Conservation (phyloP, 768 basidiomycete species). For the Kwoniella shandongensis region DNA sequence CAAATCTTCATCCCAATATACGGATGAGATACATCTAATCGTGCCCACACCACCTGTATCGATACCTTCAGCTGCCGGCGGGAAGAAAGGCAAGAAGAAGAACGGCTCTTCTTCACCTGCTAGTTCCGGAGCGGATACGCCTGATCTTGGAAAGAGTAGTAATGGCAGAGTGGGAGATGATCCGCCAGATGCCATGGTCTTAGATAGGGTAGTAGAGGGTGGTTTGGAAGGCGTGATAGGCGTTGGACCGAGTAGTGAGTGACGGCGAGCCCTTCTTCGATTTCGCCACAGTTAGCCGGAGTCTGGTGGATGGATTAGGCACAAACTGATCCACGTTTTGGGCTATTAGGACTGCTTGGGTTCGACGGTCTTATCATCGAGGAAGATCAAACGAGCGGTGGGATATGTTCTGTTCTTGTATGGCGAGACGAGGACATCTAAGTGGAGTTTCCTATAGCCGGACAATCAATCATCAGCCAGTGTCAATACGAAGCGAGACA, state of each 20-base stretch:
- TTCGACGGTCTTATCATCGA: conserved; percentile 43
- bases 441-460: neutral
- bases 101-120: conserved; percentile 15
- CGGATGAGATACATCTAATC: conserved; percentile 14
- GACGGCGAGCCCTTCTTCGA: too few relatives aligned
- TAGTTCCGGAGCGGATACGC: conserved; percentile 1
- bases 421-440: conserved; percentile 11
- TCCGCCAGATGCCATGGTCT: conserved; percentile 42
- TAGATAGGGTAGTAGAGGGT: conserved; percentile 49
- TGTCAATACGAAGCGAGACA: neutral
- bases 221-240: conserved; percentile 42
- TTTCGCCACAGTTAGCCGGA: neutral
- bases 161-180: conserved; percentile 2
- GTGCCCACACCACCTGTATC: conserved; percentile 29
- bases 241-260: conserved; percentile 34
- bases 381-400: conserved; percentile 40
- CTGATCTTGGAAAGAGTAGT: neutral
- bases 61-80: conserved; percentile 54
- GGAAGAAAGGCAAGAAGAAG: conserved; percentile 29
- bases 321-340: too few relatives aligned
- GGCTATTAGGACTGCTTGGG: conserved; percentile 28
- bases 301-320: too few relatives aligned
- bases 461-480: neutral
- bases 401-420: conserved; percentile 41
- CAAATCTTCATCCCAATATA: conserved; percentile 8